phyloP scores from a whole-genome alignment of 495 filamentous ascomycete species.

The Stereocaulon alpinum region DNA sequence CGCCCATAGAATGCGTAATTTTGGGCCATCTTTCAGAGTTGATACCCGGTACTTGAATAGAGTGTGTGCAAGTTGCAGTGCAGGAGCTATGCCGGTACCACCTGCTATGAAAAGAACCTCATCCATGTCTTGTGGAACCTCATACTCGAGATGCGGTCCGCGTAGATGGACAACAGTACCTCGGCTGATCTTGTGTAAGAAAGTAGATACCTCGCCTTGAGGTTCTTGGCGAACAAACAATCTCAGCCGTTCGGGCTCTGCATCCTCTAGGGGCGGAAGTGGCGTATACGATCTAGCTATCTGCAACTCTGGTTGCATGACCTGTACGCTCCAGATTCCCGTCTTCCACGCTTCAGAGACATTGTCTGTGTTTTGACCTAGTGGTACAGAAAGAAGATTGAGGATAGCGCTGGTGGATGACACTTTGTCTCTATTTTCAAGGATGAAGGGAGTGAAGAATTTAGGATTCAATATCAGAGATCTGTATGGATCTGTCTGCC shows the following conservation, averaged over 20 bases:
- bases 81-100: constrained; percentile 88
- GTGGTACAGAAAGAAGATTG: constrained; percentile 31
- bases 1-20: constrained; percentile 60
- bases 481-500: constrained; percentile 14
- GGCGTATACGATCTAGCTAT: constrained; percentile 86
- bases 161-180: constrained; percentile 60
- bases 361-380: constrained; percentile 31
- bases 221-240: constrained; percentile 46
- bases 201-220: constrained; percentile 54
- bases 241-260: constrained; percentile 32
- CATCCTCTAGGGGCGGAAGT: constrained; percentile 46
- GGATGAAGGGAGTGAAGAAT: constrained; percentile 45
- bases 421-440: constrained; percentile 56
- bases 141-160: constrained; percentile 64
- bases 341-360: constrained; percentile 44
- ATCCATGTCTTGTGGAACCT: constrained; percentile 41
- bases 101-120: constrained; percentile 78
- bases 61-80: constrained; percentile 63
- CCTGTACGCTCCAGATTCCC: constrained; percentile 76
- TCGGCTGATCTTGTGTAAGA: constrained; percentile 51
- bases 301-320: constrained; percentile 87
- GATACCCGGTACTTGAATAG: constrained; percentile 32
- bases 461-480: constrained; percentile 30
- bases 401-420: constrained; percentile 69
- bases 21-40: constrained; percentile 20